Percentiles rank a stretch among this genome's conserved stretches.
Evolutionary conservation across 1,284 basidiomycete species (phyloP).

Genomic region (Papiliotrema flavescens): DNA sequence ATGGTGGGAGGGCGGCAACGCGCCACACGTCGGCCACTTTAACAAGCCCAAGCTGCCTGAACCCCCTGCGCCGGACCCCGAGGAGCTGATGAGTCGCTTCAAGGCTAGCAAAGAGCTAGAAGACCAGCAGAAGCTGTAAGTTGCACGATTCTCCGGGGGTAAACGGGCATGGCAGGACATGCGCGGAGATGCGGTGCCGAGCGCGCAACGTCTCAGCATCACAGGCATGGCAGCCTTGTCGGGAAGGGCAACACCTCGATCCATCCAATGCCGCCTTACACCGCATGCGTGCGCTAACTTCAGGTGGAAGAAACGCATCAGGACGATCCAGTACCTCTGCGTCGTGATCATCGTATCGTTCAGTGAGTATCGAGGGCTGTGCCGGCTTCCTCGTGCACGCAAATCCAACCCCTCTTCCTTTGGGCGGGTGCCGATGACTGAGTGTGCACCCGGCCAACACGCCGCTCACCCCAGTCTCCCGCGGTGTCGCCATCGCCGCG

Average conservation of each 20-base stretch:
- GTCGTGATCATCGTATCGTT: conserved; percentile 30
- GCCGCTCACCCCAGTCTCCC: conserved; percentile 17
- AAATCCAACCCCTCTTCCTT: too few species aligned
- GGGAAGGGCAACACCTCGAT: neutral
- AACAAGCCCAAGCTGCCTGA: conserved; percentile 27
- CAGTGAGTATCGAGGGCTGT: conserved; percentile 15
- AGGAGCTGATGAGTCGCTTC: conserved; percentile 20
- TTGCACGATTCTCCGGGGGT: neutral
- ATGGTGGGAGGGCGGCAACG: conserved; percentile 44
- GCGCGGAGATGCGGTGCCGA: neutral
- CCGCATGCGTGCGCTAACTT: neutral
- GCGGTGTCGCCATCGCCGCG: conserved; percentile 21
- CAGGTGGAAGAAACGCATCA: conserved; percentile 35
- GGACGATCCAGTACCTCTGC: conserved; percentile 27
- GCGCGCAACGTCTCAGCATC: too few species aligned
- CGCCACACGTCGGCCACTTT: conserved; percentile 42
- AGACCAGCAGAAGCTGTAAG: conserved; percentile 22
- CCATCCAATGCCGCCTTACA: neutral
- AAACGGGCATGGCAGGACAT: neutral
- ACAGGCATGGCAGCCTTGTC: neutral
- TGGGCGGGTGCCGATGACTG: too few species aligned
- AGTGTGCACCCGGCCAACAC: too few species aligned
- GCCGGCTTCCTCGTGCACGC: too few species aligned
- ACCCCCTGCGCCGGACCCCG: conserved; percentile 16
- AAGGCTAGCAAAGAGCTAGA: conserved; percentile 31